Base-by-base conservation (phyloP, 306 rosid species). In the Oxytropis ochrocephala region DNA sequence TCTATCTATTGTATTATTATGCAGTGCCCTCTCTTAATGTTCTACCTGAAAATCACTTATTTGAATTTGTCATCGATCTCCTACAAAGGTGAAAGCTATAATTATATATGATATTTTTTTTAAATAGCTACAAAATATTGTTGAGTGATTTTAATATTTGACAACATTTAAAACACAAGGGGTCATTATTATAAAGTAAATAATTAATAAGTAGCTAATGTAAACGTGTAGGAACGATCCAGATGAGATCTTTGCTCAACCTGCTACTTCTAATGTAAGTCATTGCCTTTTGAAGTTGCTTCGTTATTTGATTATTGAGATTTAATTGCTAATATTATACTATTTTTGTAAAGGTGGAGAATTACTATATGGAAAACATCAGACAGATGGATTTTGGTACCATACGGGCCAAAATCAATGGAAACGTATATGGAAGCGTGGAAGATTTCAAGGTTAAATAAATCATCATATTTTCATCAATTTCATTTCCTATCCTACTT, bases 1-100 rank as follows among this genome's bases (percentile, higher is more conserved):
- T 17, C 32, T 7, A 69, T 27, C 12, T 57, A 7, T 29, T 70
- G 47, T 43, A 14, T 49, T 3, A 14, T 49, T 3, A 2, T 54
- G 54, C 74, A 69, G 82, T 27, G 38, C 29, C 64, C 30, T 47
- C 61, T 38, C 27, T 3, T 1, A 18, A 57, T 12, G 52, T 0
- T 54, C 7, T 16, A 11, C 73, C 67, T 7, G 36, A 47, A 12
- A 79, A 30, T 7, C 8, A 62, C 4, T 16, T 38, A 2, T 56
- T 53, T 69, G 55, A 74, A 62, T 6, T 5, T 29, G 9, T 62
- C 8, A 14, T 61, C 17, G 69, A 79, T 43, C 0, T 5, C 17
- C 38, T 56, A 3, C 83, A 69, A 30, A 74, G 83, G 80, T 79
- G 63, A 61, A 11, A 67, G 50, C 7, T 35, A 19, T 21, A n/a